Evolutionary conservation across 345 rosid genomes (phyloP), one percentile per base, ranked within the genome.

Genomic region (Combretum micranthum): DNA sequence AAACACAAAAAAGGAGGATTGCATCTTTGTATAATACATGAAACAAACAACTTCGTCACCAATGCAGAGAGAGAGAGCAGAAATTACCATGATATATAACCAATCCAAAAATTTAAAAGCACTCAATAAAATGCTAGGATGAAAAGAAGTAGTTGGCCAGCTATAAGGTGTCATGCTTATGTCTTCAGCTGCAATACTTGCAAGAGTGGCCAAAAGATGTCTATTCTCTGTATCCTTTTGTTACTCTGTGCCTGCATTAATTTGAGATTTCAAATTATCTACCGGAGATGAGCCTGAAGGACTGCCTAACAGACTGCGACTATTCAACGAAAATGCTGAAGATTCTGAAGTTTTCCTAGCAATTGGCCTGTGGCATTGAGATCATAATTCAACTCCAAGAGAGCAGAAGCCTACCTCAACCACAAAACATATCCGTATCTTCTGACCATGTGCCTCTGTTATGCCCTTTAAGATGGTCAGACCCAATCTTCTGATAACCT

Each of bases 181-280:
- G 78, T 62, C 72, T 88, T 84, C 64, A 79, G 82, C 69, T 88
- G 96, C 73, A 92, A 72, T 58, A 81, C 64, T 69, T 88, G 98
- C 65, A 84, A 85, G 21, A 92, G 81, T n/a, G 96, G 80, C 96
- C 98, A 92, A 56, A 92, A 70, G 53, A 92, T 74, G 70, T 88
- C 98, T 93, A 92, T 84, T 75, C 98, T 83, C 57, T 86, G 92
- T 83, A 84, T 77, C 22, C 68, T 70, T 65, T 73, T 82, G 70
- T 77, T 83, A 72, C 79, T 76, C 68, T 82, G 85, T 50, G 89
- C 88, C 98, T 88, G 82, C 70, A 66, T n/a, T 61, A 52, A 62
- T 62, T 67, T 56, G 47, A 21, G 60, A 54, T 50, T 23, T 4
- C 50, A 53, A 15, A 53, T 66, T 39, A 53, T 44, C 23, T 50